Percentiles rank a stretch among this genome's conserved stretches.
Evolutionary conservation across 257 asterid genomes (phyloP).

Genomic region (Solanum lignicaule): DNA sequence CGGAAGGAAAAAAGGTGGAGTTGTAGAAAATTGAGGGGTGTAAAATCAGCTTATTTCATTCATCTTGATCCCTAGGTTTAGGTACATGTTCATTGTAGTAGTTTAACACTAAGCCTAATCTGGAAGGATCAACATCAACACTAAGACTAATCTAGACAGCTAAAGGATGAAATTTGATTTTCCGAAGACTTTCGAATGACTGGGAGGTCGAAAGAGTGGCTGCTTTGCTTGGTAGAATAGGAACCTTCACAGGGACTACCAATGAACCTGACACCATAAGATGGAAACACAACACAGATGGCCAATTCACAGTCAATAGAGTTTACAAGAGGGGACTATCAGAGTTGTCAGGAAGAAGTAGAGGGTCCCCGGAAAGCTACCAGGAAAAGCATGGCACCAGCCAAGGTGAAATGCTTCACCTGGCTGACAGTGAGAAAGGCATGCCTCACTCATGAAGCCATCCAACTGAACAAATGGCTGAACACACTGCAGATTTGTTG

Average conservation of each 20-base stretch:
- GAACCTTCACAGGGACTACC: not conserved
- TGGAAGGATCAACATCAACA: not conserved
- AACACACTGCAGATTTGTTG: not conserved
- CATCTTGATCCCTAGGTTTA: not conserved
- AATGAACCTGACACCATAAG: not conserved
- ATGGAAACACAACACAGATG: not conserved
- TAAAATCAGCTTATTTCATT: not conserved
- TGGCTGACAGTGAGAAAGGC: not conserved
- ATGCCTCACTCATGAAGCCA: not conserved
- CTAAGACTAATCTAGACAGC: not conserved
- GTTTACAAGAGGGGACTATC: not conserved
- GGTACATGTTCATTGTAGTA: not conserved
- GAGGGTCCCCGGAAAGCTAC: not conserved
- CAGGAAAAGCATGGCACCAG: not conserved
- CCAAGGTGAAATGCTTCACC: not conserved
- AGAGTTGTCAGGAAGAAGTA: not conserved
- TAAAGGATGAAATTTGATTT: not conserved
- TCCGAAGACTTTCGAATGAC: not conserved
- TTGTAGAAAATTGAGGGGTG: not conserved
- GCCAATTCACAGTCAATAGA: not conserved
- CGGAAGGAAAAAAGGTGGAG: not conserved
- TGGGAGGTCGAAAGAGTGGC: not conserved
- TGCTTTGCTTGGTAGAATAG: not conserved
- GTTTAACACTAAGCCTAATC: not conserved
- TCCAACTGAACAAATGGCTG: not conserved